A percentile compares a stretch with the other conserved stretches of the same genome.
Evolutionary conservation across 1,139 yeast genomes (phyloP).

Genomic region (Blastobotrys proliferans): DNA sequence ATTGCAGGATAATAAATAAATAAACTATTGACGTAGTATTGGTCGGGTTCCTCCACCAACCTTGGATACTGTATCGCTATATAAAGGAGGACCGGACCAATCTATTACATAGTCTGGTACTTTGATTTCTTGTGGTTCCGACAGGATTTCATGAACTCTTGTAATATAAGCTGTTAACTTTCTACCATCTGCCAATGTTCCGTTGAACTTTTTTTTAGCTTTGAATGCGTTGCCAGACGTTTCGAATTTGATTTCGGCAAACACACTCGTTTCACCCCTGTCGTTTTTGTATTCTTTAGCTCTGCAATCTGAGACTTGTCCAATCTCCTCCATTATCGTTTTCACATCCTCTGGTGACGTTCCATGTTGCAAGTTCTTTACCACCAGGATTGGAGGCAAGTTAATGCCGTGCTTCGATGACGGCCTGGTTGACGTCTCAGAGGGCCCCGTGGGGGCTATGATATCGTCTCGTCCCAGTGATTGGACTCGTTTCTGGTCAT

Average conservation of each 20-base stretch:
- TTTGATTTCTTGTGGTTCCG: constrained; percentile 1
- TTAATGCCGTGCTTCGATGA: background rate
- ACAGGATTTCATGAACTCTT: constrained; percentile 23
- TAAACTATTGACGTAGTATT: background rate
- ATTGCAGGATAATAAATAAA: constrained; percentile 16
- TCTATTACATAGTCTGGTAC: constrained; percentile 13
- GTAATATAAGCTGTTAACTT: constrained; percentile 23
- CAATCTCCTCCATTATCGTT: constrained; percentile 15
- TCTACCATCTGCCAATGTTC: constrained; percentile 30
- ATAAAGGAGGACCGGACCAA: constrained; percentile 26
- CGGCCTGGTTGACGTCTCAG: background rate
- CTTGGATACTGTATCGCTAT: constrained; percentile 17
- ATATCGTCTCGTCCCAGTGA: background rate
- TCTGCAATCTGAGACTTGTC: constrained; percentile 15
- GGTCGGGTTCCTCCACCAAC: constrained; percentile 1
- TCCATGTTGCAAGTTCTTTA: constrained; percentile 27
- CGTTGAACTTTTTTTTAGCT: constrained; percentile 26
- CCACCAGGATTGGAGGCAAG: constrained; percentile 28
- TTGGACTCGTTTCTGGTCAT: background rate
- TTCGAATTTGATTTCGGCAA: constrained; percentile 29
- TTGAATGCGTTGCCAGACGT: constrained; percentile 20
- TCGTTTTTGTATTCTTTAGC: constrained; percentile 21
- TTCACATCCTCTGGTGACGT: constrained; percentile 29
- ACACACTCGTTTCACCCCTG: constrained; percentile 19
- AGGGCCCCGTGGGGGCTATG: background rate